Conservation (phyloP, 768 basidiomycete species). For the Butyriboletus loyo region DNA sequence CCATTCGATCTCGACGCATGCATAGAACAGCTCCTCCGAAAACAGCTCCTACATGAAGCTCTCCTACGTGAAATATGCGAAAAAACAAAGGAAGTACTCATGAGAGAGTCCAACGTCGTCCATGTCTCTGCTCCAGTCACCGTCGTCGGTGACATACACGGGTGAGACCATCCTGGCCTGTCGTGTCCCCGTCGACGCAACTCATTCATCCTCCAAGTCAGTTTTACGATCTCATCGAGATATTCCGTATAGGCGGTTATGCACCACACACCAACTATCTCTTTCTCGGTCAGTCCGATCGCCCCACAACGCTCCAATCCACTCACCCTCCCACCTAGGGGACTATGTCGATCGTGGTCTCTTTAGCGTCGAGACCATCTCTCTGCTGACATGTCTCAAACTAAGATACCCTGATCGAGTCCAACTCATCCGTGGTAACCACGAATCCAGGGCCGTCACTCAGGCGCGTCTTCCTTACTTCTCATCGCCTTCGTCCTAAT, state of each 20-base stretch:
- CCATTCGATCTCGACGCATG: conserved; percentile 97
- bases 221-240: conserved; percentile 99
- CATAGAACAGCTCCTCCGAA: conserved; percentile 83
- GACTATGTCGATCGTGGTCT: conserved; percentile 98
- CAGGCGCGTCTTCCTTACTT: conserved; percentile 63
- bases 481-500: conserved; percentile 12
- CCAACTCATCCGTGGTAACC: conserved; percentile 95
- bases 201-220: conserved; percentile 62
- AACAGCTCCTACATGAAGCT: conserved; percentile 93
- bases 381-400: conserved; percentile 93
- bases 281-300: conserved; percentile 76
- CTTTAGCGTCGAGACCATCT: conserved; percentile 98
- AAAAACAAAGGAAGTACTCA: conserved; percentile 98
- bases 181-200: conserved; percentile 22
- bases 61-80: conserved; percentile 98
- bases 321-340: conserved; percentile 46
- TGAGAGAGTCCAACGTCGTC: conserved; percentile 98
- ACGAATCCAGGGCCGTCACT: conserved; percentile 96
- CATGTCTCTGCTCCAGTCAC: conserved; percentile 96
- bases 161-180: conserved; percentile 54
- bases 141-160: conserved; percentile 98
- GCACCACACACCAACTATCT: conserved; percentile 97
- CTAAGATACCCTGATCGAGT: conserved; percentile 95
- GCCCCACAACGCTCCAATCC: not conserved
- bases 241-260: conserved; percentile 97